Evolutionary conservation across 768 basidiomycete genomes (phyloP).

Genomic region (Gloeopeniophorella convolvens): DNA sequence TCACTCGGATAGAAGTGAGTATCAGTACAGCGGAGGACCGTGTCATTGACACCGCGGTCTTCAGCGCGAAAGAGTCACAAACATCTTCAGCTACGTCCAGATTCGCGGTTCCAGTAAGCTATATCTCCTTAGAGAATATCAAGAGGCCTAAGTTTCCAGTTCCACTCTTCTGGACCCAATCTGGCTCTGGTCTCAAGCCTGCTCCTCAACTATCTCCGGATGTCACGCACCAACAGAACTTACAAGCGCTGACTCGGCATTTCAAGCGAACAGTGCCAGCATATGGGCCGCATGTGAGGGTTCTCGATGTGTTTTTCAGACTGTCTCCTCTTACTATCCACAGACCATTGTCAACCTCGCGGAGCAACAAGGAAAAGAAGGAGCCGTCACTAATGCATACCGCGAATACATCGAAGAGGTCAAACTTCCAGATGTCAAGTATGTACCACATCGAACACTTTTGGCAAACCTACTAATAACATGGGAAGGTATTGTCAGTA

Average conservation of each 20-base stretch:
- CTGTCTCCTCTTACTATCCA: constrained; percentile 2
- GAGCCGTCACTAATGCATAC: constrained; percentile 70
- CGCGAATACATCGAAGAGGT: constrained; percentile 58
- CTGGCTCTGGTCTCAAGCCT: constrained; percentile 81
- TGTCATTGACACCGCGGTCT: not conserved
- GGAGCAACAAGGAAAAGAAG: constrained; percentile 88
- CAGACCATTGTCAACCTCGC: constrained; percentile 86
- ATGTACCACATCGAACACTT: constrained; percentile 23
- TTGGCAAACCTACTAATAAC: no score
- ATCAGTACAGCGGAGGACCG: not conserved
- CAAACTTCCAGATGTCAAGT: constrained; percentile 51
- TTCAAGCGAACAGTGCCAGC: constrained; percentile 54
- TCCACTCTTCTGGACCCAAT: constrained; percentile 90
- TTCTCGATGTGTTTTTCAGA: constrained; percentile 7
- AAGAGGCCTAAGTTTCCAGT: constrained; percentile 39
- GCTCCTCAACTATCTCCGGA: constrained; percentile 72
- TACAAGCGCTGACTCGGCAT: constrained; percentile 66
- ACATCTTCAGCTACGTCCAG: constrained; percentile 86
- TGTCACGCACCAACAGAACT: constrained; percentile 63
- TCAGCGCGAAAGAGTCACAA: constrained; percentile 67
- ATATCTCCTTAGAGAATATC: not conserved
- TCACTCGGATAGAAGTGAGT: constrained; percentile 73
- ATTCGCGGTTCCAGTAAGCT: constrained; percentile 82
- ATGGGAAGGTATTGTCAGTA: constrained; percentile 69
- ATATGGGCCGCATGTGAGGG: constrained; percentile 78